Conservation (phyloP, 208 protist species). For the Leishmania turanica region DNA sequence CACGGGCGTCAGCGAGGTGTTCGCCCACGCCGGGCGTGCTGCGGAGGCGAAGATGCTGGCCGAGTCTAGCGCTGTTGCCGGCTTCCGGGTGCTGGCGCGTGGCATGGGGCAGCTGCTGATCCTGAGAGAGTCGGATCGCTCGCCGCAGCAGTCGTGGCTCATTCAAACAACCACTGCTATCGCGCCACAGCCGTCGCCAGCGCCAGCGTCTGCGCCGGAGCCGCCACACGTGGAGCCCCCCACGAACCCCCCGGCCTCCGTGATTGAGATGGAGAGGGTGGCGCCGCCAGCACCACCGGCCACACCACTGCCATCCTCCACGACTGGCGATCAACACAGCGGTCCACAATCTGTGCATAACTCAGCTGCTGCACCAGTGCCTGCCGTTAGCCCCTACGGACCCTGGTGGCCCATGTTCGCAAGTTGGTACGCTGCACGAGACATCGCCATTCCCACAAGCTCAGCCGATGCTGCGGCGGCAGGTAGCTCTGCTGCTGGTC, state of each 20-base stretch:
- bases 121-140: conserved; percentile 21
- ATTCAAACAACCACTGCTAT: conserved; percentile 6
- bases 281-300: background rate
- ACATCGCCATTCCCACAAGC: background rate
- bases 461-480: background rate
- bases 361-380: background rate
- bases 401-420: conserved; percentile 28
- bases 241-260: background rate
- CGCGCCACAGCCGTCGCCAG: background rate
- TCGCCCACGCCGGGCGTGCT: background rate
- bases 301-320: background rate
- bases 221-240: background rate
- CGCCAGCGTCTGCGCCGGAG: too few species aligned
- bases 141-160: conserved; percentile 18
- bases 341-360: background rate
- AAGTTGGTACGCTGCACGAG: conserved; percentile 18
- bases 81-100: conserved; percentile 28
- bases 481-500: background rate
- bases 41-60: conserved; percentile 21
- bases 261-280: background rate
- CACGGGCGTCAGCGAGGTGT: conserved; percentile 27
- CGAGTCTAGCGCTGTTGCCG: conserved; percentile 12
- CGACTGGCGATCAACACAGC: background rate
- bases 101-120: conserved; percentile 36
- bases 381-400: conserved; percentile 6